Evolutionary conservation across 2,329 filamentous ascomycete species (phyloP), one percentile per base, ranked within the genome.

Genomic region (Aschersonia sp.): DNA sequence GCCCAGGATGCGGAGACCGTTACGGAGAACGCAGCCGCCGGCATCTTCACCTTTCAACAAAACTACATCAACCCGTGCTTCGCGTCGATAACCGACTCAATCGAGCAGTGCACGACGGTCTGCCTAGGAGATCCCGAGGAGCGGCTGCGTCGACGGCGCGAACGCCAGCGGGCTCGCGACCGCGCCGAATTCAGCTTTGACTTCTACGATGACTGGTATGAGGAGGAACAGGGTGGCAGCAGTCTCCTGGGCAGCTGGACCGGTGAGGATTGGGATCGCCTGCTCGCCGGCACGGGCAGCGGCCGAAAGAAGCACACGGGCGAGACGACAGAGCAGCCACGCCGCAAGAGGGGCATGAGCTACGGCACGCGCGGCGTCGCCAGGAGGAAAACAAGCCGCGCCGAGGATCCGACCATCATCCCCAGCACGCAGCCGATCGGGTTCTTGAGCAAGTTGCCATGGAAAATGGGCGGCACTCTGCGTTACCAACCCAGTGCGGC

Each of bases 161-260:
- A 87, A 57, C 76, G 83, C 43, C 74, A 76, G 22, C 69, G 75
- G 7, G 68, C 70, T 30, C 65, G 68, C 51, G 79, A 78, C 2
- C 66, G 79, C 46, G 85, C 88, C 31, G 89, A 96, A 65, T 78
- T 85, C 57, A 89, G 79, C 58, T 97, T 97, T 61, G 90, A 96
- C 63, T 97, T 97, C 63, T 97, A 97, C 68, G 90, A 96, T 64
- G 90, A 96, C 64, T 97, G 90, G 90, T 87, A 95, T 51, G 72
- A 76, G 48, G 75, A 78, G 45, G 69, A 73, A 47, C 49, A 49
- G 22, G 46, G 56, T 35, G 75, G 79, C 40, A 63, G 79, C 40
- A 75, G 81, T 0, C 63, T 90, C 44, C 68, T 89, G 46, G 82
- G 75, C 43, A 66, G 79, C 43, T 94, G 87, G 85, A 81, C 83